Conservation (phyloP, 1,284 basidiomycete genomes). For the Puccinia polysora region DNA sequence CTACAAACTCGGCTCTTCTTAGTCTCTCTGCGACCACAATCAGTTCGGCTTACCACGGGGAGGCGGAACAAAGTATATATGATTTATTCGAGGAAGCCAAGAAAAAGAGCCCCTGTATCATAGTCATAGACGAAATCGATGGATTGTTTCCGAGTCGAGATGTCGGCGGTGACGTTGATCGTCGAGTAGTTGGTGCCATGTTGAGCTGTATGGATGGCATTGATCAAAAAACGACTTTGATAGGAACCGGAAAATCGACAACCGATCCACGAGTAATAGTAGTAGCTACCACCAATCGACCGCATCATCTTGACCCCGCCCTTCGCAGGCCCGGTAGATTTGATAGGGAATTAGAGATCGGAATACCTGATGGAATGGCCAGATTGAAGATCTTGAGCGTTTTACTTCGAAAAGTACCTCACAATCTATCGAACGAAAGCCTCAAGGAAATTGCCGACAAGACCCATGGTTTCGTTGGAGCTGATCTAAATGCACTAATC, state of each 20-base stretch:
- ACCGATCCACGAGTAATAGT: conserved; percentile 77
- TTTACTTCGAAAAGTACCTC: conserved; percentile 72
- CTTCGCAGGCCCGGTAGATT: conserved; percentile 88
- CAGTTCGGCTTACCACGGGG: conserved; percentile 51
- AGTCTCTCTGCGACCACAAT: conserved; percentile 51
- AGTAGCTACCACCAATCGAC: conserved; percentile 93
- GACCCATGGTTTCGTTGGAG: conserved; percentile 95
- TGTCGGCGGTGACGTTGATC: conserved; percentile 74
- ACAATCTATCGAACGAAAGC: conserved; percentile 63
- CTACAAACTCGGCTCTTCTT: conserved; percentile 49
- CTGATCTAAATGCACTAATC: conserved; percentile 84
- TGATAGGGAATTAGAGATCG: conserved; percentile 95
- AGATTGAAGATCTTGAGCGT: conserved; percentile 78
- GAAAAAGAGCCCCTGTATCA: conserved; percentile 69
- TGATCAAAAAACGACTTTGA: conserved; percentile 54
- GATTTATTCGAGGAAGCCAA: conserved; percentile 82
- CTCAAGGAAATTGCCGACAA: conserved; percentile 65
- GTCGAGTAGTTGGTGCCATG: conserved; percentile 88
- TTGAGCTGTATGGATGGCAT: conserved; percentile 94
- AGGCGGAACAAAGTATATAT: conserved; percentile 62
- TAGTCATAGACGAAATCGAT: conserved; percentile 95
- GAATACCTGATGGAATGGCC: conserved; percentile 79
- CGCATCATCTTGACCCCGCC: conserved; percentile 95
- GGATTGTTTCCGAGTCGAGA: conserved; percentile 86
- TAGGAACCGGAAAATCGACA: conserved; percentile 42